Conservation (phyloP, 106 monocot genomes). For the Vanilla planifolia region DNA sequence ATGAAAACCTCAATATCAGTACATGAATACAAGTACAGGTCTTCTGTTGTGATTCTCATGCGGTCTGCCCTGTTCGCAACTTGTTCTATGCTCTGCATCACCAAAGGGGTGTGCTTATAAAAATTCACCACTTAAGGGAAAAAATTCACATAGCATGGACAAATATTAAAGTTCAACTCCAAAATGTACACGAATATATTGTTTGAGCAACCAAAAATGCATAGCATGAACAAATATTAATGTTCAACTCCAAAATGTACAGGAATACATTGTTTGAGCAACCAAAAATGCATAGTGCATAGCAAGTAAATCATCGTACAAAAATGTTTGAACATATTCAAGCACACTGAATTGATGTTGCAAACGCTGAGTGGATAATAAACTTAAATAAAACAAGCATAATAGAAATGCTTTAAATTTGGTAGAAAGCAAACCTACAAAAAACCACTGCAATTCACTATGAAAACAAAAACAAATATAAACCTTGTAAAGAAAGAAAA, state of each 20-base stretch:
- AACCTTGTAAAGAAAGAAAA: too few species aligned
- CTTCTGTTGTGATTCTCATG: constrained; percentile 57
- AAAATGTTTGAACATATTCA: too few species aligned
- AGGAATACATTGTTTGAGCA: not conserved
- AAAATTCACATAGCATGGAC: not conserved
- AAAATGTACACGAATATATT: not conserved
- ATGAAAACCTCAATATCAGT: constrained; percentile 81
- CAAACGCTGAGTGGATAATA: too few species aligned
- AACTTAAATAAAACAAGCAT: too few species aligned
- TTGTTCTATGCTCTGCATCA: constrained; percentile 87
- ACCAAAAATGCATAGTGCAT: not conserved
- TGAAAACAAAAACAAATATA: too few species aligned
- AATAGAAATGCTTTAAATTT: too few species aligned
- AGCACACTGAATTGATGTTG: too few species aligned
- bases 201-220: not conserved
- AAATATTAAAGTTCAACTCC: not conserved
- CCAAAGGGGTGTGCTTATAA: constrained; percentile 4
- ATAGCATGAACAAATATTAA: not conserved
- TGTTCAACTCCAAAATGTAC: not conserved
- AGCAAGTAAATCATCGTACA: too few species aligned
- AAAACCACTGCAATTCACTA: too few species aligned
- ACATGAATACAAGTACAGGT: constrained; percentile 85
- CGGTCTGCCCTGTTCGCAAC: constrained; percentile 92
- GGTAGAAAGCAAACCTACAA: too few species aligned
- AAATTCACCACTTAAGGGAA: not conserved